Base-by-base conservation (phyloP, 2,329 filamentous ascomycete genomes). In the Aureobasidium sp. region DNA sequence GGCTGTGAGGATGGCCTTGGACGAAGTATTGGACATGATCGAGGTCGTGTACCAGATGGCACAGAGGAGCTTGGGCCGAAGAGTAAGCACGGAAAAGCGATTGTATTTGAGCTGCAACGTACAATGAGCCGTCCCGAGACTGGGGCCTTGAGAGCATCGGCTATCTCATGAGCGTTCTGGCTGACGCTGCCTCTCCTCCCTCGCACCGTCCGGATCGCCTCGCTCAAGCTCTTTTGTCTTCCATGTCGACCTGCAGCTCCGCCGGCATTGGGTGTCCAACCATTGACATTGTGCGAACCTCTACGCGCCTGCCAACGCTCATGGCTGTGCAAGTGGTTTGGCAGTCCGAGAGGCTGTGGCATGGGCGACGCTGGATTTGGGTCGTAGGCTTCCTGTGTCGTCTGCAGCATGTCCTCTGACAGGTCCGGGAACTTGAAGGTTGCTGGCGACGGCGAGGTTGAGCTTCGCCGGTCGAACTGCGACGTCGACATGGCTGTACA, bases 11-110 rank as follows among this genome's bases (percentile, higher is more conserved):
- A 99, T 99, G 21, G 93, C 90, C 77, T 99, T 99, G 58, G 94
- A 97, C 29, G 94, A 97, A 2, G 94, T 97, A 73, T 97, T 99
- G 65, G 94, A 97, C 68, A 97, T 79, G 65, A 95, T 94, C 45
- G 93, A 97, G 29, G 92, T 96, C 73, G 89, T 83, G 79, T 97
- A 99, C 94, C 94, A 97, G 71, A 93, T 77, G 62, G 92, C 78
- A 76, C 93, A 97, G 53, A 97, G 86, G 55, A 83, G 76, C 93
- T 97, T 64, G 41, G 61, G n/a, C 59, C 50, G n/a, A 57, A 64
- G 39, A 66, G 72, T 73, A 64, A 71, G 65, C 50, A 59, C 70
- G 67, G 67, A 54, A 64, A 48, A 45, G 32, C 32, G 36, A 29
- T 41, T 42, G 8, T 10, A 27, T 32, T 55, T 27, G 29, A 29